Evolutionary conservation across 2,329 filamentous ascomycete species (phyloP).

Genomic region (Amesomyces nigricolor): DNA sequence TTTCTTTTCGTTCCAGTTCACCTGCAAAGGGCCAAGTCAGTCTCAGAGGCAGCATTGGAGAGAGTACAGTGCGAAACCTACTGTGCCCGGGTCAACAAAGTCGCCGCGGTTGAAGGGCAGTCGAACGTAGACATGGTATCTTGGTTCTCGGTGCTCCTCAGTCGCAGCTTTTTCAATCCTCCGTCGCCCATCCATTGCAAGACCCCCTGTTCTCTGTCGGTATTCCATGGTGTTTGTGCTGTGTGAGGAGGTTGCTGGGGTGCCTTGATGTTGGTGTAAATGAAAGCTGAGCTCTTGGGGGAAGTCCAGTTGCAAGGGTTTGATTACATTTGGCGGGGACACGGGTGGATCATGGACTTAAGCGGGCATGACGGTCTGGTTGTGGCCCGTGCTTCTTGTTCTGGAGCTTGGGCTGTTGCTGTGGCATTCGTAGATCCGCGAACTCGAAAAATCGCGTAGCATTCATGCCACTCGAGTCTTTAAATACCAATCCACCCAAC

Average conservation of each 20-base stretch:
- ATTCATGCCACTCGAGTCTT: conserved; percentile 7
- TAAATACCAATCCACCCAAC: background rate
- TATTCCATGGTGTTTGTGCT: conserved; percentile 7
- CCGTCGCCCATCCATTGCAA: conserved; percentile 11
- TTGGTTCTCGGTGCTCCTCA: conserved; percentile 38
- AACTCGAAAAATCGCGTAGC: conserved; percentile 20
- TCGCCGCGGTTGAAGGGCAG: conserved; percentile 82
- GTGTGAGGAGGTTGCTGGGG: background rate
- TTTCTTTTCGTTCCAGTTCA: conserved; percentile 82
- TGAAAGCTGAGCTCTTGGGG: background rate
- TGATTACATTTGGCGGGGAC: background rate
- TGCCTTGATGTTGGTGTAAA: conserved; percentile 5
- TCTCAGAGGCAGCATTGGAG: conserved; percentile 13
- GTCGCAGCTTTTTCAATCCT: conserved; percentile 1
- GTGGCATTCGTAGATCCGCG: conserved; percentile 3
- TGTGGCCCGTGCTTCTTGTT: background rate
- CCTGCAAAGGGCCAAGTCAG: conserved; percentile 43
- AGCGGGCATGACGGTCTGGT: background rate
- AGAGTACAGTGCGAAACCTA: conserved; percentile 38
- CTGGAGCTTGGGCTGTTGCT: conserved; percentile 11
- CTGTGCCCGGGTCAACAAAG: conserved; percentile 85
- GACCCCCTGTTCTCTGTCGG: background rate
- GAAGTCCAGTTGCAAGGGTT: background rate
- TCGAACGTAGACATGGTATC: conserved; percentile 74
- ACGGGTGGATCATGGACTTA: conserved; percentile 2